A percentile compares a stretch with the other conserved stretches of the same genome.
Conservation (phyloP, 768 basidiomycete species). For the Macrocybe gigantea region DNA sequence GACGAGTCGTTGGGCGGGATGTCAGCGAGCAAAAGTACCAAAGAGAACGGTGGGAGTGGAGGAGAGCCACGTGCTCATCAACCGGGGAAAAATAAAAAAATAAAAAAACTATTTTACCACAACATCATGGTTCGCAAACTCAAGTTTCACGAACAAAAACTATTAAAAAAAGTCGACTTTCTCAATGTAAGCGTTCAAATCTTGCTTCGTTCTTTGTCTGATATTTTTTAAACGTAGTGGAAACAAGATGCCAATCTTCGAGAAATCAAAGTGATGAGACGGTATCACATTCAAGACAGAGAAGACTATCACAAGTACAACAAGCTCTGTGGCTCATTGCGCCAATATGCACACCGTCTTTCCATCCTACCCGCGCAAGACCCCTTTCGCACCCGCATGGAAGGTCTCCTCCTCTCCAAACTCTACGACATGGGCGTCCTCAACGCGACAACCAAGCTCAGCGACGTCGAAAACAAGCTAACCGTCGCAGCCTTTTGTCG, state of each 20-base stretch:
- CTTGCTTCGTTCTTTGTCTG: neutral
- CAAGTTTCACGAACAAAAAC: constrained; percentile 93
- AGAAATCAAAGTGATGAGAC: constrained; percentile 90
- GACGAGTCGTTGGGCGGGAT: no score
- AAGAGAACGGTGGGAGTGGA: constrained; percentile 1
- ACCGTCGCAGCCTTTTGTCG: constrained; percentile 95
- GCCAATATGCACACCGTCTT: constrained; percentile 81
- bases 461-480: constrained; percentile 93
- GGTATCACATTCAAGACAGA: constrained; percentile 92
- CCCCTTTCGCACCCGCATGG: constrained; percentile 80
- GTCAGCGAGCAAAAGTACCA: no score
- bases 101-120: constrained; percentile 1
- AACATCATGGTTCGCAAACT: constrained; percentile 79
- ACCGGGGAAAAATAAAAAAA: no score
- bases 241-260: constrained; percentile 89
- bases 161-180: constrained; percentile 96
- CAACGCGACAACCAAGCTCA: constrained; percentile 80
- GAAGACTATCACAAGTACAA: constrained; percentile 99
- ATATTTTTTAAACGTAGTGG: constrained; percentile 54
- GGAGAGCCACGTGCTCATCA: neutral
- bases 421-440: constrained; percentile 97
- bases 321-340: constrained; percentile 84
- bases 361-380: constrained; percentile 86
- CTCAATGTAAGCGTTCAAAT: constrained; percentile 57
- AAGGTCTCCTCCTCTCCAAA: constrained; percentile 84